Percentiles rank a stretch among this genome's conserved stretches.
phyloP scores from a whole-genome alignment of 495 filamentous ascomycete species.

The Hypoxylon lienhwacheense region DNA sequence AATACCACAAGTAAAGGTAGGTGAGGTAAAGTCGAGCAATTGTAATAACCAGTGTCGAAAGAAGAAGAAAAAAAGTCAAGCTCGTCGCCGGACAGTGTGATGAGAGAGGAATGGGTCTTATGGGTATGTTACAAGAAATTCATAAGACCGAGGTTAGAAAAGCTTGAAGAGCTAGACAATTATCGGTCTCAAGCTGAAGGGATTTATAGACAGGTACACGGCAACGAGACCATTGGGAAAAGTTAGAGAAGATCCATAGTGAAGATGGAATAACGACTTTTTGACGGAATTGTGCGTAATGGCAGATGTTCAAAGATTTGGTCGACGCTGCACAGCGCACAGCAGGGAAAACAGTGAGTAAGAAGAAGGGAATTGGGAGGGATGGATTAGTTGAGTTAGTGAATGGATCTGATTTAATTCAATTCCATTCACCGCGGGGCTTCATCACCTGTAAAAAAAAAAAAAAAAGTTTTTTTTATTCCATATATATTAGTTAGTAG shows the following conservation, averaged over 20 bases:
- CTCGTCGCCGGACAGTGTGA: conserved; percentile 6
- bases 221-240: conserved; percentile 6
- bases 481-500: too few species aligned
- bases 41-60: too few species aligned
- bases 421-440: conserved; percentile 30
- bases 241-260: conserved; percentile 38
- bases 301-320: conserved; percentile 19
- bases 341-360: too few species aligned
- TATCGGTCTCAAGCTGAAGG: conserved; percentile 12
- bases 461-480: conserved; percentile 1
- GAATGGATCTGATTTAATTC: not conserved
- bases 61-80: too few species aligned
- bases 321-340: conserved; percentile 26
- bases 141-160: conserved; percentile 14
- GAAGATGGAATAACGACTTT: conserved; percentile 27
- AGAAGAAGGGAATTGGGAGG: conserved; percentile 29
- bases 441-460: conserved; percentile 16
- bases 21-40: too few species aligned
- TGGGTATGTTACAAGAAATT: not conserved
- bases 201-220: conserved; percentile 2
- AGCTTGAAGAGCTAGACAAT: conserved; percentile 8
- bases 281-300: conserved; percentile 27
- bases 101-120: not conserved
- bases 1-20: conserved; percentile 17
- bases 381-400: conserved; percentile 7